Percentiles rank a stretch among this genome's conserved stretches.
Conservation (phyloP, 2,329 filamentous ascomycete species). For the Phaeosphaeria sp. region DNA sequence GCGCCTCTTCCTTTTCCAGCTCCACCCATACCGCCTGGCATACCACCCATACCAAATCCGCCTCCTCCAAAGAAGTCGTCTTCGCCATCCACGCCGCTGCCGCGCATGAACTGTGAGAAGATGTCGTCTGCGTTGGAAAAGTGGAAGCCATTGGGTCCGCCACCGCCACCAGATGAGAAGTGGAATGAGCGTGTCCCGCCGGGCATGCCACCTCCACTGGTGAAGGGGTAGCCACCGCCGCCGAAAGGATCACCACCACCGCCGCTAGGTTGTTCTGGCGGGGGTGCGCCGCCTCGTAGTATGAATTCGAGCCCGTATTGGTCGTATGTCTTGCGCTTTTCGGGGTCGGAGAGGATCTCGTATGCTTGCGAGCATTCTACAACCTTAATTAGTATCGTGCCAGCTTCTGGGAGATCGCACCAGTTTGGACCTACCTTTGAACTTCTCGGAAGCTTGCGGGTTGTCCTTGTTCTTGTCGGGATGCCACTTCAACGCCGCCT, state of each 20-base stretch:
- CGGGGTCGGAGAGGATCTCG: slow-evolving; percentile 95
- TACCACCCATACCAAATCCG: slow-evolving; percentile 47
- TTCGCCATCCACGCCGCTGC: slow-evolving; percentile 56
- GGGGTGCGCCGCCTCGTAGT: slow-evolving; percentile 77
- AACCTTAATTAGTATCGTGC: slow-evolving; percentile 18
- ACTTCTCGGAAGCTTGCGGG: slow-evolving; percentile 84
- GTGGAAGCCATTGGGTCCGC: slow-evolving; percentile 67
- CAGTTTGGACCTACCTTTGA: slow-evolving; percentile 69
- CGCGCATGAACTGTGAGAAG: slow-evolving; percentile 82
- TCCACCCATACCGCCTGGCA: slow-evolving; percentile 44
- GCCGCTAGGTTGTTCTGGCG: slow-evolving; percentile 54
- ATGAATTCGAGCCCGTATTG: slow-evolving; percentile 94
- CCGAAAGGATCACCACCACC: slow-evolving; percentile 55
- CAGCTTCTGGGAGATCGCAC: slow-evolving; percentile 3
- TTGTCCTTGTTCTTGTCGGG: slow-evolving; percentile 99
- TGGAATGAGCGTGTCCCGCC: slow-evolving; percentile 66
- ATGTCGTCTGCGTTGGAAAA: slow-evolving; percentile 86
- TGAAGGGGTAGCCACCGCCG: slow-evolving; percentile 60
- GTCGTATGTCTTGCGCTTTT: slow-evolving; percentile 96
- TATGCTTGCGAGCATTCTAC: slow-evolving; percentile 93
- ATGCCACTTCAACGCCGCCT: slow-evolving; percentile 89
- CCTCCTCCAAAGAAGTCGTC: slow-evolving; percentile 59
- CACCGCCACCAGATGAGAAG: slow-evolving; percentile 65
- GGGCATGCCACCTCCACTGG: slow-evolving; percentile 65
- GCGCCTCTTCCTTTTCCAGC: slow-evolving; percentile 38